Conservation (phyloP, 176 grass and related monocot genomes). For the Juncus effusus region DNA sequence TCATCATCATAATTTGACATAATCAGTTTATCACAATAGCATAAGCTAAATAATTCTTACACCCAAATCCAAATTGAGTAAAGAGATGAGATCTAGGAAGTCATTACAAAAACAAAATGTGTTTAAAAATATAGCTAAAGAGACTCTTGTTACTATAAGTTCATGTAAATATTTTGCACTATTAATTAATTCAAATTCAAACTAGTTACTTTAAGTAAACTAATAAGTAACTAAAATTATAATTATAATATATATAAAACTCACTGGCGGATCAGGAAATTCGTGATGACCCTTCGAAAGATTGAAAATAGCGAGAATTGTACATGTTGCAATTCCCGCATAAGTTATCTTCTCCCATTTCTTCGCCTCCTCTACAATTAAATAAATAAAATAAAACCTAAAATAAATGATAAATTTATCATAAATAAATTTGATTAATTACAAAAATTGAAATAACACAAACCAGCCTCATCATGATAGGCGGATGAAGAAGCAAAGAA, state of each 20-base stretch:
- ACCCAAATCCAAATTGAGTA: no score
- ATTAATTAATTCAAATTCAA: neutral
- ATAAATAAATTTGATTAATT: neutral
- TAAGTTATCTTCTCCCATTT: constrained; percentile 62
- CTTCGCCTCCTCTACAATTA: constrained; percentile 37
- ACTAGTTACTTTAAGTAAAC: neutral
- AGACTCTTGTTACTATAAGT: no score
- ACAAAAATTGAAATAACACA: neutral
- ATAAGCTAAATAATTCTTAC: no score
- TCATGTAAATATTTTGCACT: no score
- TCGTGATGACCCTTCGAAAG: constrained; percentile 49
- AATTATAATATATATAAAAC: neutral
- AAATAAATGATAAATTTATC: no score
- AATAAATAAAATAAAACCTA: constrained; percentile 6
- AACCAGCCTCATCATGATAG: constrained; percentile 50
- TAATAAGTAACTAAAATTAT: neutral
- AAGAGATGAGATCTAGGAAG: no score
- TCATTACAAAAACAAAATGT: neutral
- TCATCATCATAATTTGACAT: no score
- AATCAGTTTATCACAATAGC: no score
- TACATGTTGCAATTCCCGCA: constrained; percentile 44
- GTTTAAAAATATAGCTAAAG: neutral
- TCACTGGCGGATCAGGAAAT: constrained; percentile 38
- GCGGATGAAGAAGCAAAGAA: constrained; percentile 34
- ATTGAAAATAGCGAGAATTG: constrained; percentile 41